Conservation (phyloP, 257 asterid genomes). For the Thymus mandschuricus region DNA sequence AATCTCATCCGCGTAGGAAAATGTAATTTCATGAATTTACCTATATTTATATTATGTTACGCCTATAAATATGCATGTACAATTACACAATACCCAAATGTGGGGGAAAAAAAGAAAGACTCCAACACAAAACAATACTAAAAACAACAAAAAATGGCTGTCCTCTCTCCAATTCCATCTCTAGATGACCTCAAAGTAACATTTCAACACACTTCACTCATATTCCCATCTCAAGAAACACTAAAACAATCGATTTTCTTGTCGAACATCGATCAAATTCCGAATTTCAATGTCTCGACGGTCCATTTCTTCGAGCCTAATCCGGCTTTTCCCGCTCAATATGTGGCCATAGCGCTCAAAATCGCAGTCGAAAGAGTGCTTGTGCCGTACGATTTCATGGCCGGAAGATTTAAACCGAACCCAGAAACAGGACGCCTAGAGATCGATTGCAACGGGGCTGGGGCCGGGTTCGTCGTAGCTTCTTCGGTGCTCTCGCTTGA, state of each 20-base stretch:
- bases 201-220: not conserved
- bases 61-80: no score
- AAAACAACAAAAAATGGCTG: constrained; percentile 36
- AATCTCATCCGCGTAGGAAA: no score
- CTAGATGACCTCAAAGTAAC: constrained; percentile 35
- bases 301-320: constrained; percentile 33
- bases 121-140: no score
- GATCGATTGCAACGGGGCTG: constrained; percentile 52
- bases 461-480: constrained; percentile 53
- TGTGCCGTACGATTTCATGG: constrained; percentile 47
- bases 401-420: constrained; percentile 23
- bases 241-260: constrained; percentile 40
- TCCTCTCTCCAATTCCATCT: constrained; percentile 27
- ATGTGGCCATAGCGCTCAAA: constrained; percentile 34
- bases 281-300: constrained; percentile 44
- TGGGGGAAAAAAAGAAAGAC: no score
- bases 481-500: constrained; percentile 41
- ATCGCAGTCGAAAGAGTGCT: constrained; percentile 43
- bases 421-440: constrained; percentile 30
- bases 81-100: no score
- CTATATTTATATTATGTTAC: no score
- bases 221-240: constrained; percentile 42
- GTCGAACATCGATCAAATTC: constrained; percentile 52
- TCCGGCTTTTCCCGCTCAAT: constrained; percentile 40
- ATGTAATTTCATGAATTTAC: no score